phyloP scores from a whole-genome alignment of 345 rosid genomes.

The Populus simonii region DNA sequence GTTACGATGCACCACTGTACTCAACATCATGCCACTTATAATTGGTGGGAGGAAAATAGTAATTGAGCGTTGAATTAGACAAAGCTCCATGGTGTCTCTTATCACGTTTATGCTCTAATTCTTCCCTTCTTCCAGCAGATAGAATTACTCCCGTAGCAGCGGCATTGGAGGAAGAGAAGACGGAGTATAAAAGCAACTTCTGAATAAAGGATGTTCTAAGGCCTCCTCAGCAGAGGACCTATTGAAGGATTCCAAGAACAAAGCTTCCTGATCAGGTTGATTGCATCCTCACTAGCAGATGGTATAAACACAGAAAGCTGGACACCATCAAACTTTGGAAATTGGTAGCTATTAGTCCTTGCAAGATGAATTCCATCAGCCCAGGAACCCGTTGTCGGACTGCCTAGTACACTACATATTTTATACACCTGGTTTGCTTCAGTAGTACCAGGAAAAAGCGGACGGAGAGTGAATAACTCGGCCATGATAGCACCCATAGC shows the following conservation, averaged over 20 bases:
- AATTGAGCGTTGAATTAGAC: too few relatives aligned
- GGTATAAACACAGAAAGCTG: slow-evolving; percentile 53
- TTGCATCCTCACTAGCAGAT: slow-evolving; percentile 62
- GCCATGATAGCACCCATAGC: slow-evolving; percentile 98
- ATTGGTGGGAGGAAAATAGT: too few relatives aligned
- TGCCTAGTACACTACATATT: slow-evolving; percentile 80
- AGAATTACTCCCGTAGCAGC: background rate
- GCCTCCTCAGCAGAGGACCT: slow-evolving; percentile 84
- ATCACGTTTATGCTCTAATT: slow-evolving; percentile 44
- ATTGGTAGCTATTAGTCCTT: slow-evolving; percentile 64
- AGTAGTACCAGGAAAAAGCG: slow-evolving; percentile 88
- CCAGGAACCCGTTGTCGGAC: slow-evolving; percentile 78
- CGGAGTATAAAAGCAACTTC: slow-evolving; percentile 83
- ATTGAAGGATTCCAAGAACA: slow-evolving; percentile 95
- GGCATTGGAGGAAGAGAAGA: slow-evolving; percentile 39
- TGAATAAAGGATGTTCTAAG: slow-evolving; percentile 88
- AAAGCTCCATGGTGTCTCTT: slow-evolving; percentile 46
- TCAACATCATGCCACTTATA: too few relatives aligned
- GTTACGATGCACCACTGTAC: too few relatives aligned
- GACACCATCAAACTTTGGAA: slow-evolving; percentile 63
- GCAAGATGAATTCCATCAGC: slow-evolving; percentile 81
- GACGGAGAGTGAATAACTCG: slow-evolving; percentile 71
- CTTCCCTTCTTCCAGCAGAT: slow-evolving; percentile 51
- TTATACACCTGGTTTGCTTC: slow-evolving; percentile 94
- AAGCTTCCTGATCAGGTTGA: slow-evolving; percentile 66